These are phyloP conservation scores for Zymoseptoria tritici DNA, from an alignment of 2,329 filamentous ascomycete genomes.

Conservation along the genomic window DNA sequence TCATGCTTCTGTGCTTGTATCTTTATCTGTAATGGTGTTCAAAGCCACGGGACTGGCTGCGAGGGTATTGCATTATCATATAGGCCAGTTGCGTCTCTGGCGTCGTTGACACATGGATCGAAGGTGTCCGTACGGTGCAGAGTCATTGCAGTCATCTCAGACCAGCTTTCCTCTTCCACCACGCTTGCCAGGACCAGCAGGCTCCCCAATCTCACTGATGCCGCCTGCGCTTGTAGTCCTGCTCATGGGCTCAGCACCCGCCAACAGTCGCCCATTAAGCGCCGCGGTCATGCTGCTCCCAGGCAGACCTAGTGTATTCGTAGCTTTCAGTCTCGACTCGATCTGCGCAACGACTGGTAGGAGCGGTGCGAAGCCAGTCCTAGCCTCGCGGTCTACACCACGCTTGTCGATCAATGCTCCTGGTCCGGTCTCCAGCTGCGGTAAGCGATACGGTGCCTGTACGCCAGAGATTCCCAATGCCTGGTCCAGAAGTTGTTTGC, in stretches of 20 bases:
- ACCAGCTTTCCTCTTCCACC: slow-evolving; percentile 15
- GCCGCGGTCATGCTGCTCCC: slow-evolving; percentile 22
- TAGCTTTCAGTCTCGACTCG: slow-evolving; percentile 12
- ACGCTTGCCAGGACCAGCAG: slow-evolving; percentile 6
- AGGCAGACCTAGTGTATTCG: slow-evolving; percentile 7
- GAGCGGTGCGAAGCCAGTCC: slow-evolving; percentile 29
- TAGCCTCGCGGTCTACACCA: slow-evolving; percentile 28
- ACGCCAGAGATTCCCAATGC: slow-evolving; percentile 23
- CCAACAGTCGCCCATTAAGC: slow-evolving; percentile 14
- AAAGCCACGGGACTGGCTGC: neutral
- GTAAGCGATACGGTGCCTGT: slow-evolving; percentile 29
- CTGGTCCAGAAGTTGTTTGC: slow-evolving; percentile 29
- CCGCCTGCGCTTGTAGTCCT: slow-evolving; percentile 23
- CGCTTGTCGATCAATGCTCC: slow-evolving; percentile 25
- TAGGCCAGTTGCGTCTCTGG: neutral
- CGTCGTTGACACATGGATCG: neutral
- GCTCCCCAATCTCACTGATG: slow-evolving; percentile 20
- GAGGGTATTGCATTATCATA: neutral
- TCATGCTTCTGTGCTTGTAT: no score
- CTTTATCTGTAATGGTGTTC: neutral
- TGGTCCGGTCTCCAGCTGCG: slow-evolving; percentile 29
- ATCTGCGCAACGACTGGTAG: slow-evolving; percentile 16
- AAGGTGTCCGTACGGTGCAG: neutral
- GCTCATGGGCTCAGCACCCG: slow-evolving; percentile 25
- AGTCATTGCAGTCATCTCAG: neutral